phyloP scores from a whole-genome alignment of 2,329 filamentous ascomycete genomes.

The Alternaria panax region DNA sequence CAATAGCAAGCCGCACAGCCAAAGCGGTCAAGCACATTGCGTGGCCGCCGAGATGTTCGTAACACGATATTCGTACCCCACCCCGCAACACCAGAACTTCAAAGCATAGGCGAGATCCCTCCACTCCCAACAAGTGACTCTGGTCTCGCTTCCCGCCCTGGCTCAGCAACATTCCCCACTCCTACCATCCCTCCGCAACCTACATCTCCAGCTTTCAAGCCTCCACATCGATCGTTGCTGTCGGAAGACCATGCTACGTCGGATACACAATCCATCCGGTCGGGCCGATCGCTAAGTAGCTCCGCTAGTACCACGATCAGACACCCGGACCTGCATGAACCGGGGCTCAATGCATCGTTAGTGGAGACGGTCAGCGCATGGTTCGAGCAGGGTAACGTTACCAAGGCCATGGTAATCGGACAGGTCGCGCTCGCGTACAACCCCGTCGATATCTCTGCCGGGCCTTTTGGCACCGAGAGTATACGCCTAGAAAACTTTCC shows the following conservation, averaged over 20 bases:
- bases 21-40: constrained; percentile 71
- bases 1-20: constrained; percentile 65
- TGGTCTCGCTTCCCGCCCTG: constrained; percentile 17
- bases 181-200: constrained; percentile 42
- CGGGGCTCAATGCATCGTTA: constrained; percentile 85
- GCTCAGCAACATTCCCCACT: constrained; percentile 28
- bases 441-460: constrained; percentile 55
- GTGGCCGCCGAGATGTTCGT: constrained; percentile 88
- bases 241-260: constrained; percentile 68
- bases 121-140: constrained; percentile 37
- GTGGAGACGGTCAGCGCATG: constrained; percentile 89
- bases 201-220: constrained; percentile 46
- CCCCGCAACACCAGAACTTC: constrained; percentile 48
- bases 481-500: constrained; percentile 89
- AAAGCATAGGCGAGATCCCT: constrained; percentile 46
- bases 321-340: constrained; percentile 81
- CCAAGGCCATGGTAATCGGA: constrained; percentile 77
- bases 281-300: constrained; percentile 78
- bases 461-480: constrained; percentile 61
- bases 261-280: constrained; percentile 91
- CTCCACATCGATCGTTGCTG: constrained; percentile 44
- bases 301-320: constrained; percentile 68
- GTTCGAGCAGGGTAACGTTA: constrained; percentile 77
- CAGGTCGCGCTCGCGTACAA: constrained; percentile 92
- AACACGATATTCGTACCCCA: constrained; percentile 84